Base-by-base conservation (phyloP, 176 grass and related monocot genomes). In the Carex scoparia region DNA sequence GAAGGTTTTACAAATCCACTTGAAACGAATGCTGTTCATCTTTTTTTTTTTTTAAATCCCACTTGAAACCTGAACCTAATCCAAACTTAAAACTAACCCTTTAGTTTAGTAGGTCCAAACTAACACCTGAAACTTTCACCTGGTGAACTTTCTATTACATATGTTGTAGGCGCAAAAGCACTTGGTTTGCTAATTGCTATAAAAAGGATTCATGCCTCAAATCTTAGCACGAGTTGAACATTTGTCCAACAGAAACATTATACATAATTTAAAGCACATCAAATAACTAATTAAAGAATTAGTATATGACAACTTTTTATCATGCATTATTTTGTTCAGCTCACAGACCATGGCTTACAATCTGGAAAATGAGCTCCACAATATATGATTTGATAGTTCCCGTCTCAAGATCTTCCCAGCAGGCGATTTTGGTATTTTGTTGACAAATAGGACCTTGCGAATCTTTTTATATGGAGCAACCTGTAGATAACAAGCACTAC, bases 401-500 rank as follows among this genome's bases (percentile, higher is more conserved):
- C 87, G 86, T 57, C 94, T 97, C 78, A 91, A 38, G 32, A 94
- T 92, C 87, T 97, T 94, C 5, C 94, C 92, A 16, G 90, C 4
- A 1, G 87, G 87, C 0, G 92, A 97, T 87, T 82, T 93, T 42
- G 92, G 94, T 80, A 97, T 91, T 32, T 82, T 84, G 18, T 89
- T 81, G 3, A 94, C 82, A 53, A 94, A 94, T 4, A 88, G 14
- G 13, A 92, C 84, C 53, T 84, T 94, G 4, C 86, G 86, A 49
- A 94, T 89, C 79, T 87, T 97, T 73, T 94, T 97, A 71, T 94
- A 97, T 0, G 92, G 92, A 5, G 92, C 92, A 2, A 97, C 94
- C 85, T 90, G 64, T 77, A 85, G 1, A 59, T 54, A 79, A 42
- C 14, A 53, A 60, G 28, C 18, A 65, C 8, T 9, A 65, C 19